Conservation (phyloP, 768 basidiomycete species). For the Mycena olivaceomarginata region DNA sequence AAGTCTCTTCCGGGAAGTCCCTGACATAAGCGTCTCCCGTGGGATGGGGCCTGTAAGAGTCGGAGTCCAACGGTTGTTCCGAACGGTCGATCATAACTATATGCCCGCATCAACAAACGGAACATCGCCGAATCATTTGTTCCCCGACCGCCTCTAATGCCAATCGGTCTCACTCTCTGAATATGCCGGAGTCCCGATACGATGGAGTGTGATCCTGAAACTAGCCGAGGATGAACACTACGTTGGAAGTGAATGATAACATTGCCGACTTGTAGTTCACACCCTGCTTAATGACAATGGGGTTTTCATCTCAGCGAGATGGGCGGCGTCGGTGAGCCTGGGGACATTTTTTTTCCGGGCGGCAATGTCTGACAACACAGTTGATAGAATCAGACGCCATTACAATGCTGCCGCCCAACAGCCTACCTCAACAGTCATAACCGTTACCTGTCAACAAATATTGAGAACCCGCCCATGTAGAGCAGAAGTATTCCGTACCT, state of each 20-base stretch:
- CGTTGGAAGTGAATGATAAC: not conserved
- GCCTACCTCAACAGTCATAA: slow-evolving; percentile 77
- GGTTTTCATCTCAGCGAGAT: slow-evolving; percentile 86
- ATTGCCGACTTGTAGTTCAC: slow-evolving; percentile 88
- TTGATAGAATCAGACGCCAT: slow-evolving; percentile 26
- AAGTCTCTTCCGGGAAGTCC: slow-evolving; percentile 81
- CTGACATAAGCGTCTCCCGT: slow-evolving; percentile 80
- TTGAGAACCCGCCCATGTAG: slow-evolving; percentile 26
- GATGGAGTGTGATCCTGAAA: slow-evolving; percentile 89
- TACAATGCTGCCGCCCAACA: not conserved
- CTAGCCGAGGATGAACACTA: slow-evolving; percentile 57
- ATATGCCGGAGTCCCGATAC: slow-evolving; percentile 91
- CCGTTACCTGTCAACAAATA: slow-evolving; percentile 72
- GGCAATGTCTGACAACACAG: slow-evolving; percentile 83
- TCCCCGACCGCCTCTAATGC: slow-evolving; percentile 66
- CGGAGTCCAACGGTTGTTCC: slow-evolving; percentile 91
- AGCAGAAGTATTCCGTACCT: slow-evolving; percentile 65
- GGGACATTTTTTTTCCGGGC: slow-evolving; percentile 80
- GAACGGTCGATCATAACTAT: slow-evolving; percentile 95
- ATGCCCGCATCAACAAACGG: slow-evolving; percentile 22
- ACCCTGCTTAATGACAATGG: slow-evolving; percentile 88
- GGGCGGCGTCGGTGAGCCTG: slow-evolving; percentile 77
- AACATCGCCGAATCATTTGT: slow-evolving; percentile 20
- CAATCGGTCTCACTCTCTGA: slow-evolving; percentile 90
- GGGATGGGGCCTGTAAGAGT: slow-evolving; percentile 87